Evolutionary conservation across 805 yeast species (phyloP), one percentile per base, ranked within the genome.

Genomic region (Hanseniaspora clermontiae): DNA sequence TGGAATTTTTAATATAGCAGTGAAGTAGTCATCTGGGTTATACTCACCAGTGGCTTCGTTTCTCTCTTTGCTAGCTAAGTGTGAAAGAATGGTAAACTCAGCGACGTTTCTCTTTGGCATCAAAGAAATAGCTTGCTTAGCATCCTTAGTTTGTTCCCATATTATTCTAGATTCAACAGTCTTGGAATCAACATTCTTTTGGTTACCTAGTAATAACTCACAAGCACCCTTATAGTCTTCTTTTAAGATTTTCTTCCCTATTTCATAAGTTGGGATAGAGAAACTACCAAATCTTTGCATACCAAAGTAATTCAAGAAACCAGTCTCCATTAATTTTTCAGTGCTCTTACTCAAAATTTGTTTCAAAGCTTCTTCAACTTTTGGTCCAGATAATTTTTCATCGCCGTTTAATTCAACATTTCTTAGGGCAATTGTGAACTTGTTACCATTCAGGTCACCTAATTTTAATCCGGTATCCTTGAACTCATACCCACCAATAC

Each of bases 211-310:
- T 57, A 93, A 77, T 58, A 90, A 71, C 55, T 87, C 85, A 6
- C 77, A 91, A 1, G 95, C 96, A 14, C 73, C 76, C 62, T 84
- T 77, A 89, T 95, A 93, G 57, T 89, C 81, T 38, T 79, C 80
- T 50, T 79, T 74, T 51, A 93, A 71, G 31, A 91, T 74, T 59
- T 76, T 76, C 59, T 79, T 79, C 50, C 99, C 99, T 55, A 90
- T 75, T 34, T 76, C 78, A 68, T 93, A 97, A 0, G 98, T 90
- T 2, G 97, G 87, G 32, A 89, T 76, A 12, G 96, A 86, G 65
- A 88, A 91, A 0, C 98, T 90, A 32, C 99, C 99, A 68, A 93
- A 93, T 65, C 99, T 75, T 73, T 93, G 99, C 90, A 93, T 84
- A n/a, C 99, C 99, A 67, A 78, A 93, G 66, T 93, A 93, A 68